Evolutionary conservation across 176 grass and related monocot genomes (phyloP), one percentile per base, ranked within the genome.

Genomic region (Canna indica): DNA sequence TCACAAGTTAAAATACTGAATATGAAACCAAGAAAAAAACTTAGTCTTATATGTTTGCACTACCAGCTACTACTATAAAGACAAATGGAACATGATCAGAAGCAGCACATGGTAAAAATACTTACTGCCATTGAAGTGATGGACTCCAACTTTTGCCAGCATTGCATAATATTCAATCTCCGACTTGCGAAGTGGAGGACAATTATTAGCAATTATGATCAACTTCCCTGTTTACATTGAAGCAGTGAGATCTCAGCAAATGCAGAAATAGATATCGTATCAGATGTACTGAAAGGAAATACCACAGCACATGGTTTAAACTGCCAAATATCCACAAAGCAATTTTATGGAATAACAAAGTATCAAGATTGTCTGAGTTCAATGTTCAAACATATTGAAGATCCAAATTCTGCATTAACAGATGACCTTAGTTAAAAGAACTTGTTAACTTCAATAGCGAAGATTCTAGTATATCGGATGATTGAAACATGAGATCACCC

Each of bases 161-260:
- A 97, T 99, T 18, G 94, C 88, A n/a, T 96, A 96, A 80, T 99
- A 93, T 72, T 99, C 86, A 11, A 99, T 93, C 78, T 99, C 94
- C 32, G 94, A 97, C 73, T 90, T 97, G 64, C 89, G 80, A 25
- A 97, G 86, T 0, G 94, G 94, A 29, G 94, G 89, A 73, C 94
- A 93, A 69, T 99, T 97, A 84, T 97, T 99, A 10, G 94, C 80
- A 0, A 99, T 84, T 38, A 99, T 90, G 15, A 99, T 83, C 8
- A 99, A 73, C 81, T 99, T 99, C 31, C 89, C 94, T 99, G 69
- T 36, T 36, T 22, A 35, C 3, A 65, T 1, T 17, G 36, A n/a
- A 11, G 3, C 14, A 38, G 18, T 30, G 4, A 60, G 7, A 60
- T 36, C 10, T 39, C 33, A 66, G 18, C 7, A 38, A 66, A 24